Percentiles rank a stretch among this genome's conserved stretches.
Conservation (phyloP, 2,329 filamentous ascomycete genomes). For the Thermomyces lanuginosus region DNA sequence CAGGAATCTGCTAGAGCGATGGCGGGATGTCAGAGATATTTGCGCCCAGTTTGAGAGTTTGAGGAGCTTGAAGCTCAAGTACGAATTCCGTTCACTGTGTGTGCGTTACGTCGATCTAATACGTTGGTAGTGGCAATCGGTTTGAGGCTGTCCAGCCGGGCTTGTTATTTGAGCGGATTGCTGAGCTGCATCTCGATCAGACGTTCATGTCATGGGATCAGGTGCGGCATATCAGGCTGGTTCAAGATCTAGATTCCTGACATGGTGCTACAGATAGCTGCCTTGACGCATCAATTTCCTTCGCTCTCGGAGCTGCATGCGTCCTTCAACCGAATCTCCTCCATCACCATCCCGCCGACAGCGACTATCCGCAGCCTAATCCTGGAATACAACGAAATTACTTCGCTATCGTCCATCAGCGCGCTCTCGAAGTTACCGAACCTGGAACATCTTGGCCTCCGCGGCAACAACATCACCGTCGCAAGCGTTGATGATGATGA, state of each 20-base stretch:
- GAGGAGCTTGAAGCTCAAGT: constrained; percentile 55
- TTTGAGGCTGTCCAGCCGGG: constrained; percentile 28
- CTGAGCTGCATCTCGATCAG: constrained; percentile 49
- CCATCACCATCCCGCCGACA: constrained; percentile 15
- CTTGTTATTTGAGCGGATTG: constrained; percentile 35
- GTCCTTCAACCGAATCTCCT: constrained; percentile 22
- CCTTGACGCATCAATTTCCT: constrained; percentile 19
- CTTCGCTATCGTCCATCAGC: constrained; percentile 23
- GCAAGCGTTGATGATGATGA: constrained; percentile 10
- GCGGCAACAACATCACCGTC: constrained; percentile 53
- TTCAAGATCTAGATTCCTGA: constrained; percentile 4
- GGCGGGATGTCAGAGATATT: constrained; percentile 52
- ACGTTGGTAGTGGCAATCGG: constrained; percentile 56
- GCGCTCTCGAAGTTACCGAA: constrained; percentile 37
- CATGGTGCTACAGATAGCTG: constrained; percentile 15
- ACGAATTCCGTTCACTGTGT: constrained; percentile 19
- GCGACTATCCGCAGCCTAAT: constrained; percentile 28
- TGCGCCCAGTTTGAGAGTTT: constrained; percentile 54
- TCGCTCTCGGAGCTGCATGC: constrained; percentile 18
- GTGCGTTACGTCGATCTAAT: too few species aligned
- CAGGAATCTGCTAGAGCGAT: constrained; percentile 58
- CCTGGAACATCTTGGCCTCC: constrained; percentile 42
- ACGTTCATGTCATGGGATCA: constrained; percentile 51
- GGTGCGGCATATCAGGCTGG: constrained; percentile 26
- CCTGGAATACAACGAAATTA: constrained; percentile 33